Conservation (phyloP, 163 green algal genomes). For the Prototheca wickerhamii region DNA sequence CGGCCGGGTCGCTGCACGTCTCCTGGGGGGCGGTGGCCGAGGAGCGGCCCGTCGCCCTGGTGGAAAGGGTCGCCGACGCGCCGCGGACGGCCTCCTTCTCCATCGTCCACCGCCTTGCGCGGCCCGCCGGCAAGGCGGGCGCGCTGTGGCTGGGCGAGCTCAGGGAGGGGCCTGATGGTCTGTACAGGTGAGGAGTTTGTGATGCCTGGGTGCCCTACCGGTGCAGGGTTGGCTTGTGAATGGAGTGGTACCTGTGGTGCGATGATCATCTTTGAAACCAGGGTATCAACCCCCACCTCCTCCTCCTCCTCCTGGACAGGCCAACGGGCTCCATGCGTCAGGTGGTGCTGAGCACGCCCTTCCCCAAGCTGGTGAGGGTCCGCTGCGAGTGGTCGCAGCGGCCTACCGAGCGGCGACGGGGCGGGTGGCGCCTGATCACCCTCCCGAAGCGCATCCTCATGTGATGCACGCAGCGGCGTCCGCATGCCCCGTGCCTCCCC, state of each 20-base stretch:
- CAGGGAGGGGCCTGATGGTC: slow-evolving; percentile 43
- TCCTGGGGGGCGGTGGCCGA: slow-evolving; percentile 26
- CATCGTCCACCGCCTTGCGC: slow-evolving; percentile 50
- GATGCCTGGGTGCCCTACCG: too few species aligned
- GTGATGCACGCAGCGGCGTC: not conserved
- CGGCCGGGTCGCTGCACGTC: slow-evolving; percentile 9
- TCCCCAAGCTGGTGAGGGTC: slow-evolving; percentile 37
- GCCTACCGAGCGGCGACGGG: not conserved
- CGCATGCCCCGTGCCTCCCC: not conserved
- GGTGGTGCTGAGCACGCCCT: slow-evolving; percentile 40
- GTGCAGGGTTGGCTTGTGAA: too few species aligned
- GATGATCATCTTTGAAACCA: not conserved
- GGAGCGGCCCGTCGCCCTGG: slow-evolving; percentile 20
- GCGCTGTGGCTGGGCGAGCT: slow-evolving; percentile 38
- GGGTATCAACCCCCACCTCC: not conserved
- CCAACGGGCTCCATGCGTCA: slow-evolving; percentile 8
- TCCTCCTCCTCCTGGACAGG: slow-evolving; percentile 1
- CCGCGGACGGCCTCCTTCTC: slow-evolving; percentile 32
- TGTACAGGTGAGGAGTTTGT: slow-evolving; percentile 18
- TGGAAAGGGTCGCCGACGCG: slow-evolving; percentile 10
- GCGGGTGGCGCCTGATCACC: slow-evolving; percentile 50
- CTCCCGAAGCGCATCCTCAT: slow-evolving; percentile 42
- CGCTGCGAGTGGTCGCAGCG: slow-evolving; percentile 31
- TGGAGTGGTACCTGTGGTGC: too few species aligned
- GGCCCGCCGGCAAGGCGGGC: slow-evolving; percentile 11